A percentile compares a stretch with the other conserved stretches of the same genome.
Conservation (phyloP, 2,329 filamentous ascomycete genomes). For the Truncatella angustata region DNA sequence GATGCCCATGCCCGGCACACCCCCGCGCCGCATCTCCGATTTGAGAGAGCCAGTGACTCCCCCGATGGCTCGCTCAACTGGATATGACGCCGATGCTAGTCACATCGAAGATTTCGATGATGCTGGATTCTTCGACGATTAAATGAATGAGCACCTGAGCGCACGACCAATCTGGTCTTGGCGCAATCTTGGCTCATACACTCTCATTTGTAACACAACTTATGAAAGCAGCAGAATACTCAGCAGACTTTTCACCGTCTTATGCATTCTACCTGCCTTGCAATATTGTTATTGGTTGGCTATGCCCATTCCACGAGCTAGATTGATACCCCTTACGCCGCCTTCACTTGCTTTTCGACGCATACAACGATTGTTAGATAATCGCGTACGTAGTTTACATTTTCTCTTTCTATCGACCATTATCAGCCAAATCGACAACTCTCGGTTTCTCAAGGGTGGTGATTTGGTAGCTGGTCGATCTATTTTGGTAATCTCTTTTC, state of each 20-base stretch:
- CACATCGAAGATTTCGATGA: conserved; percentile 56
- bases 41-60: conserved; percentile 51
- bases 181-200: background rate
- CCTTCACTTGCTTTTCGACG: conserved; percentile 4
- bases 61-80: conserved; percentile 57
- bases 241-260: background rate
- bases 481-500: too few species aligned
- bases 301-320: conserved; percentile 7
- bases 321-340: conserved; percentile 12
- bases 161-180: background rate
- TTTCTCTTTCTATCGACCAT: background rate
- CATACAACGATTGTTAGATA: background rate
- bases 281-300: background rate
- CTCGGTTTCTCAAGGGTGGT: too few species aligned
- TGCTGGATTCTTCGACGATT: conserved; percentile 56
- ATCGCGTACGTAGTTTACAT: background rate
- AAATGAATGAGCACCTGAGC: conserved; percentile 4
- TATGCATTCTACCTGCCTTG: conserved; percentile 16
- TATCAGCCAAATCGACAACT: too few species aligned
- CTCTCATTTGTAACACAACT: conserved; percentile 3
- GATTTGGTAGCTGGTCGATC: too few species aligned
- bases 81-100: conserved; percentile 61
- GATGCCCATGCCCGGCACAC: conserved; percentile 37
- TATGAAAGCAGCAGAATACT: background rate
- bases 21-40: conserved; percentile 35